A percentile compares a stretch with the other conserved stretches of the same genome.
Evolutionary conservation across 2,329 filamentous ascomycete species (phyloP).

Genomic region (Diplocarpon rosae): DNA sequence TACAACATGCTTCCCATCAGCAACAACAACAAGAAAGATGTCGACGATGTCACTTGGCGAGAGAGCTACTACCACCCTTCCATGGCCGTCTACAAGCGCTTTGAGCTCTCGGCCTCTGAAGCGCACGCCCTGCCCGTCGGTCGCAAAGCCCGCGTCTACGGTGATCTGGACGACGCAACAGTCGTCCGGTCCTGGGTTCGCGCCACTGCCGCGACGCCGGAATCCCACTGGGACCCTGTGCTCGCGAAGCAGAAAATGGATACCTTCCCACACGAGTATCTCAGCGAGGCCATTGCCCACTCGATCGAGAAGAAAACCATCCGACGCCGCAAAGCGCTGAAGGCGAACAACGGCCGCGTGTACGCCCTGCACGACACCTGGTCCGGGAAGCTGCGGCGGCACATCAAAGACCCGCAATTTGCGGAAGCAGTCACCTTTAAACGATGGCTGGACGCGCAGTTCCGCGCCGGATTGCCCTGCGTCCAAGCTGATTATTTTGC

Average conservation of each 20-base stretch:
- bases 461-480: conserved; percentile 9
- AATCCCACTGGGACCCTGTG: conserved; percentile 37
- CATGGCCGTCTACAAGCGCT: conserved; percentile 33
- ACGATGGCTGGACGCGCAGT: conserved; percentile 43
- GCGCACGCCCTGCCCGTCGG: conserved; percentile 30
- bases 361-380: conserved; percentile 54
- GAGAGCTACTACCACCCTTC: conserved; percentile 45
- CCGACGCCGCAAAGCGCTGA: conserved; percentile 48
- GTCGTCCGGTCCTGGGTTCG: conserved; percentile 49
- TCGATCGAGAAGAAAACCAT: conserved; percentile 29
- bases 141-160: neutral
- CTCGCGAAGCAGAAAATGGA: conserved; percentile 39
- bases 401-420: conserved; percentile 43
- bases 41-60: conserved; percentile 34
- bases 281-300: conserved; percentile 16
- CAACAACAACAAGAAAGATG: conserved; percentile 20
- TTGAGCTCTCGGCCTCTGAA: conserved; percentile 31
- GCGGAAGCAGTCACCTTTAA: conserved; percentile 51
- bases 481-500: conserved; percentile 43
- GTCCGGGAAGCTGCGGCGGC: conserved; percentile 43
- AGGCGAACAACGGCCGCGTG: conserved; percentile 44
- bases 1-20: conserved; percentile 24
- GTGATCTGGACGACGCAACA: conserved; percentile 27
- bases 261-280: conserved; percentile 9
- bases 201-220: conserved; percentile 44